Conservation (phyloP, 306 rosid species). For the Lathyrus oleraceus region DNA sequence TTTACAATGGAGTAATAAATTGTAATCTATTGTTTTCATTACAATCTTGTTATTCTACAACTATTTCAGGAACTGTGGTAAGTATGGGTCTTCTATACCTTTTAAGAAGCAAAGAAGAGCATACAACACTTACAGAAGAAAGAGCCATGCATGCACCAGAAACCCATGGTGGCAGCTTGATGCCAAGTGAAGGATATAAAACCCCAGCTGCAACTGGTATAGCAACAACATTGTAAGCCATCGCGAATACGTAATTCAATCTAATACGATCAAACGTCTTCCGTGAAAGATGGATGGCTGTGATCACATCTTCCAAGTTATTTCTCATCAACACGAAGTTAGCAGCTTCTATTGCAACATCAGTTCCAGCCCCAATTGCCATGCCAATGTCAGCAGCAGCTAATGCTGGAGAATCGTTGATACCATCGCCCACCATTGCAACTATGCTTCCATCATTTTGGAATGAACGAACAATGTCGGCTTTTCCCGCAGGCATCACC, state of each 20-base stretch:
- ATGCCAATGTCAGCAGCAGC: conserved; percentile 96
- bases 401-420: conserved; percentile 94
- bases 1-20: conserved; percentile 23
- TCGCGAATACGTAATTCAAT: conserved; percentile 80
- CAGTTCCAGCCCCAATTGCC: conserved; percentile 98
- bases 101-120: conserved; percentile 85
- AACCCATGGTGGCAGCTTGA: conserved; percentile 92
- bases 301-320: conserved; percentile 93
- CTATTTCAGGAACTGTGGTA: conserved; percentile 75
- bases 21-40: conserved; percentile 30
- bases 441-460: conserved; percentile 83
- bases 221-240: conserved; percentile 84
- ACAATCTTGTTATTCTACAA: conserved; percentile 64
- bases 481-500: conserved; percentile 98
- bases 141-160: conserved; percentile 99
- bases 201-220: conserved; percentile 93
- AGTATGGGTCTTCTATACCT: conserved; percentile 84
- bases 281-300: conserved; percentile 91
- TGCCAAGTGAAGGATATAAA: conserved; percentile 67
- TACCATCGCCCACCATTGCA: conserved; percentile 99
- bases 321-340: conserved; percentile 88
- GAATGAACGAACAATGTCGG: conserved; percentile 69
- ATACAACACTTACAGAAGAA: conserved; percentile 90
- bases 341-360: conserved; percentile 95
- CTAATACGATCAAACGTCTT: conserved; percentile 82